These are phyloP conservation scores for Fusarium clavum DNA, from an alignment of 2,329 filamentous ascomycete genomes.

Conservation along the genomic window DNA sequence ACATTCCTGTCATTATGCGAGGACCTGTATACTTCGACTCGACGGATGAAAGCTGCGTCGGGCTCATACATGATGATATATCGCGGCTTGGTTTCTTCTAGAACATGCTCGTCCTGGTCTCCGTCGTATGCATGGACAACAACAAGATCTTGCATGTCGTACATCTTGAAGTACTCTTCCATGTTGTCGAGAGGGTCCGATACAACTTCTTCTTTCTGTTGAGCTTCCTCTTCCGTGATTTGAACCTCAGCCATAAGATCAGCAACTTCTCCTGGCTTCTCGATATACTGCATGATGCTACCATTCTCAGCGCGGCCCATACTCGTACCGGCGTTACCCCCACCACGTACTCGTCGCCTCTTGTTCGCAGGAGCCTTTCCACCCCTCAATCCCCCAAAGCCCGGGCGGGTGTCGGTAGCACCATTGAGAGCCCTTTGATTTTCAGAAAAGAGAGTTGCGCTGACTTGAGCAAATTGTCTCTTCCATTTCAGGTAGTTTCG, in stretches of 20 bases:
- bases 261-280: conserved; percentile 84
- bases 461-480: conserved; percentile 86
- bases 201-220: conserved; percentile 80
- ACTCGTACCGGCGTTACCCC: conserved; percentile 69
- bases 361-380: conserved; percentile 82
- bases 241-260: conserved; percentile 85
- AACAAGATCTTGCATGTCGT: conserved; percentile 89
- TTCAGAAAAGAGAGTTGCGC: conserved; percentile 79
- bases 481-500: conserved; percentile 93
- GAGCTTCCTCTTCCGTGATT: conserved; percentile 80
- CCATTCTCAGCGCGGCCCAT: conserved; percentile 76
- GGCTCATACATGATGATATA: conserved; percentile 99
- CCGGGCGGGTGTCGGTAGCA: conserved; percentile 67
- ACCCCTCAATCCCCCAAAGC: conserved; percentile 62
- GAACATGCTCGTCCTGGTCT: conserved; percentile 94
- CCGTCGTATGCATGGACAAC: conserved; percentile 94
- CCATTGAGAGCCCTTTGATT: conserved; percentile 81
- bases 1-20: conserved; percentile 92
- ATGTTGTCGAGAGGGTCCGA: conserved; percentile 86
- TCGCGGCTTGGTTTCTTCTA: conserved; percentile 91
- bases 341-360: conserved; percentile 84
- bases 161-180: conserved; percentile 92
- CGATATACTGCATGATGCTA: conserved; percentile 81
- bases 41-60: conserved; percentile 90
- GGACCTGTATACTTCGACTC: conserved; percentile 95